phyloP scores from a whole-genome alignment of 495 filamentous ascomycete genomes.

The Annulohypoxylon nitens region DNA sequence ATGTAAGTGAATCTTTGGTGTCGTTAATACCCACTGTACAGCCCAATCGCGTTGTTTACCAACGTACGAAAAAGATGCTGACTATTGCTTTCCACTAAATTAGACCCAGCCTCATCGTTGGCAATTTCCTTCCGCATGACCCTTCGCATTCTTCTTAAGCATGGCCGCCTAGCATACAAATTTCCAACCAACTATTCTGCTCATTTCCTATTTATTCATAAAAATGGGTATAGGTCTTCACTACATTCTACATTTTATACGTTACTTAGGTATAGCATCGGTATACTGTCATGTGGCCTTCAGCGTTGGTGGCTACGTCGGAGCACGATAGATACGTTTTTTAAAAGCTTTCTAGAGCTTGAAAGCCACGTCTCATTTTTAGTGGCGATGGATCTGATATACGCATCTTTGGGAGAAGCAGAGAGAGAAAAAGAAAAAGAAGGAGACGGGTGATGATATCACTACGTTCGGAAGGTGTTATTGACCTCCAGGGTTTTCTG shows the following conservation, averaged over 20 bases:
- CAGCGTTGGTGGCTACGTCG: conserved; percentile 13
- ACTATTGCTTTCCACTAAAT: conserved; percentile 25
- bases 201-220: conserved; percentile 16
- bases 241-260: conserved; percentile 31
- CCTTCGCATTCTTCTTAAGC: conserved; percentile 52
- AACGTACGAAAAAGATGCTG: conserved; percentile 16
- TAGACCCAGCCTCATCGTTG: conserved; percentile 93
- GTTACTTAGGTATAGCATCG: conserved; percentile 25
- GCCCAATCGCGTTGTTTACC: not conserved
- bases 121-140: conserved; percentile 89
- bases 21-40: not conserved
- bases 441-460: conserved; percentile 30
- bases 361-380: conserved; percentile 24
- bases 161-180: conserved; percentile 9
- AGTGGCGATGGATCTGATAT: conserved; percentile 4
- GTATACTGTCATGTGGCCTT: conserved; percentile 14
- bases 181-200: not conserved
- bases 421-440: conserved; percentile 6
- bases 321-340: conserved; percentile 38
- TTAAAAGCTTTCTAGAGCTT: conserved; percentile 34
- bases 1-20: conserved; percentile 73
- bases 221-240: conserved; percentile 20
- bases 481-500: conserved; percentile 12
- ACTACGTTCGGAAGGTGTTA: conserved; percentile 47
- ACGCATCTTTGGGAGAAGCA: conserved; percentile 10